phyloP scores from a whole-genome alignment of 768 basidiomycete species.

The Suillus placidus region DNA sequence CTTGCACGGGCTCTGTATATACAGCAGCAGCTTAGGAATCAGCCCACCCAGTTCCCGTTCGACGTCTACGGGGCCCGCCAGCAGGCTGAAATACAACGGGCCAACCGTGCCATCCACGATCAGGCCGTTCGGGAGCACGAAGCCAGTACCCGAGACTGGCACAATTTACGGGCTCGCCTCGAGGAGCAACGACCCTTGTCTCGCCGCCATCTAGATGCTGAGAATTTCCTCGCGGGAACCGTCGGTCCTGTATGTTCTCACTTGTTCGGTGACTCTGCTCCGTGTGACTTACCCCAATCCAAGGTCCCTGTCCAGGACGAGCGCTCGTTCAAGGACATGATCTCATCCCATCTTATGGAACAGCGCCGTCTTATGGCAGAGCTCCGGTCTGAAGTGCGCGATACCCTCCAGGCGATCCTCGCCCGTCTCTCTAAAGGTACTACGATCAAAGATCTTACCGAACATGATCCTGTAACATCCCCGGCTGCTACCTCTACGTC shows the following conservation, averaged over 20 bases:
- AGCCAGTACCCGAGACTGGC: background rate
- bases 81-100: background rate
- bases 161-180: background rate
- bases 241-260: background rate
- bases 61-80: background rate
- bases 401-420: slow-evolving; percentile 4
- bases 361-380: slow-evolving; percentile 10
- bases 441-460: background rate
- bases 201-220: background rate
- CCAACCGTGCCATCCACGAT: background rate
- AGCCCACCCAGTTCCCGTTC: background rate
- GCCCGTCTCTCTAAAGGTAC: background rate
- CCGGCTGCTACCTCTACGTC: background rate
- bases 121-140: slow-evolving; percentile 1
- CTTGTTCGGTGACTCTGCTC: background rate
- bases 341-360: background rate
- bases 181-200: background rate
- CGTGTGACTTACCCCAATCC: background rate
- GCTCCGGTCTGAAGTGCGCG: slow-evolving; percentile 10
- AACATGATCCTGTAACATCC: slow-evolving; percentile 3
- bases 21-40: background rate
- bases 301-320: background rate
- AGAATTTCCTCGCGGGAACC: background rate
- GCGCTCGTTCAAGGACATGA: background rate
- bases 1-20: background rate